Base-by-base conservation (phyloP, 148 eudicot species). In the Arctostaphylos glauca region DNA sequence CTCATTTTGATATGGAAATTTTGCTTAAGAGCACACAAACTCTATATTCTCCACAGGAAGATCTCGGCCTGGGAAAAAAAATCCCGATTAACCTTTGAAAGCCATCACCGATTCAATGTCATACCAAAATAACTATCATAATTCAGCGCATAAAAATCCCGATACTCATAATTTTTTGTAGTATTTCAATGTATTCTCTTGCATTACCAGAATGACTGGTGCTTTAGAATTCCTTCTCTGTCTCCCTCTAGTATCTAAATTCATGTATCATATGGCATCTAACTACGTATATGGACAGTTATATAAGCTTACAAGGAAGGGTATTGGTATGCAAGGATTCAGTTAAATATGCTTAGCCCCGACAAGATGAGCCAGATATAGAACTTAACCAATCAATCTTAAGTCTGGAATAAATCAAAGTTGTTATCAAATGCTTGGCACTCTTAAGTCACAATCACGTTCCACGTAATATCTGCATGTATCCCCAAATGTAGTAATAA, bases 1-100 rank as follows among this genome's bases (percentile, higher is more conserved):
- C 98, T 95, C 98, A 95, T 95, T 81, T 84, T 93, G 83, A 31
- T 7, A 25, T 6, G 52, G n/a, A 74, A 74, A 9, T 46, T 59
- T 74, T 19, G 21, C 52, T 71, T 54, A 5, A 10, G n/a, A n/a
- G 66, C 41, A 13, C 77, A 5, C 50, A 53, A 13, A 19, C 12
- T 41, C 67, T 25, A 59, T 48, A 38, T 25, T 25, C 25, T 56
- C 38, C 3, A 1, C 46, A 8, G 72, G 72, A 70, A 62, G 44
- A 46, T 44, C 3, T 25, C 25, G 15, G 60, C 77, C 77, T 70
- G 41, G 43, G 10, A 48, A 53, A 64, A 2, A 77, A 70, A 78
- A 58, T 7, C 60, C 43, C 62, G 21, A 5, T 54, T 77, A 55
- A 16, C 55, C 48, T 48, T 54, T 14, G 13, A 10, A 55, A 7